Evolutionary conservation across 371 early-diverging fungal genomes (phyloP).

Genomic region (Enterocytospora artemiae): DNA sequence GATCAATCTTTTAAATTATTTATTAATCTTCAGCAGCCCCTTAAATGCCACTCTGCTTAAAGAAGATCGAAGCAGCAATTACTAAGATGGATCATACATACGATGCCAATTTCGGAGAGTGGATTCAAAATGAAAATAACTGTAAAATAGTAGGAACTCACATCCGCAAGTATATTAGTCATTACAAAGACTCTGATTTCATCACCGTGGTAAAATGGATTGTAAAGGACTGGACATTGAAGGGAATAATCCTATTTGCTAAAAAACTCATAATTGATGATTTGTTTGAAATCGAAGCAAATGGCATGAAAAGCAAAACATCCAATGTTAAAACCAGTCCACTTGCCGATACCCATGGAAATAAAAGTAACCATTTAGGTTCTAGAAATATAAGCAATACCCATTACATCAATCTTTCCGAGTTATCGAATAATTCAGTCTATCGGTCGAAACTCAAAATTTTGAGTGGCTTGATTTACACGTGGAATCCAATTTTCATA

Average conservation of each 20-base stretch:
- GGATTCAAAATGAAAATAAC: constrained; percentile 59
- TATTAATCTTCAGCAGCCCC: constrained; percentile 1
- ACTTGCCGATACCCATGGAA: too few relatives aligned
- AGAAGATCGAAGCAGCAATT: constrained; percentile 54
- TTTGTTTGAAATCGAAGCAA: background rate
- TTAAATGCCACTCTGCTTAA: constrained; percentile 18
- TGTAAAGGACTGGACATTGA: constrained; percentile 56
- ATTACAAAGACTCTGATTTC: constrained; percentile 47
- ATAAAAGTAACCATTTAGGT: too few relatives aligned
- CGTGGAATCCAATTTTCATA: constrained; percentile 57
- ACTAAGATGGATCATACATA: constrained; percentile 57
- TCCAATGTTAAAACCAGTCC: background rate
- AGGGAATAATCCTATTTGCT: constrained; percentile 52
- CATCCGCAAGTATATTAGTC: constrained; percentile 54
- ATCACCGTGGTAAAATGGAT: constrained; percentile 59
- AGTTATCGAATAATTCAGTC: constrained; percentile 11
- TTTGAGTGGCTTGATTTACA: constrained; percentile 48
- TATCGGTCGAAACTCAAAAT: constrained; percentile 33
- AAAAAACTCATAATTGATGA: constrained; percentile 53
- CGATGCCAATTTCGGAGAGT: constrained; percentile 60
- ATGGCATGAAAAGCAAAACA: too few relatives aligned
- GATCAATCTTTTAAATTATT: background rate
- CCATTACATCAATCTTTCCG: constrained; percentile 1
- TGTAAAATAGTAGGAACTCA: constrained; percentile 49
- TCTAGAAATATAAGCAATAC: too few relatives aligned